Conservation (phyloP, 768 basidiomycete genomes). For the Tylopilus felleus region DNA sequence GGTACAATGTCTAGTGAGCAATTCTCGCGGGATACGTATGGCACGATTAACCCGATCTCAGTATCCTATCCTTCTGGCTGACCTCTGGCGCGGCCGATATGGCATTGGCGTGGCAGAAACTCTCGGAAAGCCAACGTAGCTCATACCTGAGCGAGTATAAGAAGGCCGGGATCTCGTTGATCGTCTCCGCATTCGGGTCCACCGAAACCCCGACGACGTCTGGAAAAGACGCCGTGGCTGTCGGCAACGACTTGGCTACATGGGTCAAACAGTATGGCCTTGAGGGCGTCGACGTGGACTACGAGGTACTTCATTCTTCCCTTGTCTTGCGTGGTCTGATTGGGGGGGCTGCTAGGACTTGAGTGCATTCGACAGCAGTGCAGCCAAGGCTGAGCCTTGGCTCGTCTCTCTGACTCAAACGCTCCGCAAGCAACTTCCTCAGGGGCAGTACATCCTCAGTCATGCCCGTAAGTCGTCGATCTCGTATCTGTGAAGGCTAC, state of each 20-base stretch:
- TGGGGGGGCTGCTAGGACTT: slow-evolving; percentile 22
- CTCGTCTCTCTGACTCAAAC: slow-evolving; percentile 28
- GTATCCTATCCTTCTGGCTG: slow-evolving; percentile 41
- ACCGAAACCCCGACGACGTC: slow-evolving; percentile 36
- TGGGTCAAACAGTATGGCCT: slow-evolving; percentile 44
- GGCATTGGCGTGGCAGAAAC: slow-evolving; percentile 40
- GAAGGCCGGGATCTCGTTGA: slow-evolving; percentile 51
- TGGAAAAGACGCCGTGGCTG: slow-evolving; percentile 34
- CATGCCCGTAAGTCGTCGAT: slow-evolving; percentile 30
- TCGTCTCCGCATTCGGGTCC: slow-evolving; percentile 52
- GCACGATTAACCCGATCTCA: slow-evolving; percentile 2
- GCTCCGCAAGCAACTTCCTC: slow-evolving; percentile 30
- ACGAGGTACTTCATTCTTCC: slow-evolving; percentile 31
- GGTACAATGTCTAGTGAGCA: slow-evolving; percentile 30
- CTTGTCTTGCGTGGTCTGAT: not conserved
- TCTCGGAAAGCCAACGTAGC: slow-evolving; percentile 37
- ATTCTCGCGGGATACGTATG: not conserved
- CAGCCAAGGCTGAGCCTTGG: slow-evolving; percentile 26
- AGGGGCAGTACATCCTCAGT: too few species aligned
- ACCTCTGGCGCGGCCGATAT: slow-evolving; percentile 40
- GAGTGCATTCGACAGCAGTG: slow-evolving; percentile 33
- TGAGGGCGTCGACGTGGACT: slow-evolving; percentile 53
- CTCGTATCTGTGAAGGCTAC: not conserved
- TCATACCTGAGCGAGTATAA: slow-evolving; percentile 45
- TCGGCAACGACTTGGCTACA: slow-evolving; percentile 40